phyloP scores from a whole-genome alignment of 192 early-diverging fungal species.

The Linnemannia elongata region DNA sequence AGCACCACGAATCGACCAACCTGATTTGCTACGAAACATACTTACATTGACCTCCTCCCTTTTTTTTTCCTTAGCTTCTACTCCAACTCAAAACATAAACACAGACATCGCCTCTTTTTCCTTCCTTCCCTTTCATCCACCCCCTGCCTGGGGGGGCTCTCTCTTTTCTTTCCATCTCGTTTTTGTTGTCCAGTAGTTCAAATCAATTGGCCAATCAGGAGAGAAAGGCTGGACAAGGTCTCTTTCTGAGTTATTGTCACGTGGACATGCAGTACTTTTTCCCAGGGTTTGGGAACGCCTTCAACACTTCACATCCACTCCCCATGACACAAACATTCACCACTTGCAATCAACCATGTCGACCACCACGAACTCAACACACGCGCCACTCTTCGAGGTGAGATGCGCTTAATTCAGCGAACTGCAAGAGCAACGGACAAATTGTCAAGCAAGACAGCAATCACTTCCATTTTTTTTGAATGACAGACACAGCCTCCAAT shows the following conservation, averaged over 20 bases:
- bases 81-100: neutral
- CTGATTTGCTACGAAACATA: conserved; percentile 10
- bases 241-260: neutral
- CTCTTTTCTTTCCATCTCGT: neutral
- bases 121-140: neutral
- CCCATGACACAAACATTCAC: neutral
- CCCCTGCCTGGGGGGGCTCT: neutral
- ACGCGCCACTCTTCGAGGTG: conserved; percentile 37
- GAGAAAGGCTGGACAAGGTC: neutral
- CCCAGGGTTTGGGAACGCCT: neutral
- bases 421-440: neutral
- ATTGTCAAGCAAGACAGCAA: neutral
- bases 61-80: too few species aligned
- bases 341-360: neutral
- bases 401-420: neutral
- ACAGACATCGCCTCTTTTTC: neutral
- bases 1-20: neutral
- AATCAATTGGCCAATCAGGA: conserved; percentile 1
- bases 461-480: neutral
- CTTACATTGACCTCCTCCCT: neutral
- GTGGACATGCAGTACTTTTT: neutral
- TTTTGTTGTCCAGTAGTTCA: neutral
- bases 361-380: neutral
- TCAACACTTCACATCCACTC: neutral
- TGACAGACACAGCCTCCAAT: neutral